A percentile compares a stretch with the other conserved stretches of the same genome.
Conservation (phyloP, 2,329 filamentous ascomycete species). For the Lecanicillium sp. region DNA sequence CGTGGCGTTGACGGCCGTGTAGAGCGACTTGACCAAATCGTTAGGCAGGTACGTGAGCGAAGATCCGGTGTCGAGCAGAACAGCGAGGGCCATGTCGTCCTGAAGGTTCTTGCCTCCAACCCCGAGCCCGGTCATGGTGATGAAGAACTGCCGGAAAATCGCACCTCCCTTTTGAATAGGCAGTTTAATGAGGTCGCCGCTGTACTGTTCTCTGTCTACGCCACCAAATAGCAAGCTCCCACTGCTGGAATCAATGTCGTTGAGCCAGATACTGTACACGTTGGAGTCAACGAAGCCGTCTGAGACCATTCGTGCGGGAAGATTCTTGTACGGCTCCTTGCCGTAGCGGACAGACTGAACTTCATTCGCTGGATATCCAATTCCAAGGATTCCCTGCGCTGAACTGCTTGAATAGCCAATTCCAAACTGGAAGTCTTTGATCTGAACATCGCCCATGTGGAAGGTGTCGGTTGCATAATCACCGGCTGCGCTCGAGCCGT, state of each 20-base stretch:
- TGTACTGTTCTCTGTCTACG: conserved; percentile 59
- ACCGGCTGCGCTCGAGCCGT: conserved; percentile 68
- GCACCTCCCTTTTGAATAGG: conserved; percentile 53
- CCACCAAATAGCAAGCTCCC: conserved; percentile 71
- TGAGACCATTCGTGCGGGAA: conserved; percentile 57
- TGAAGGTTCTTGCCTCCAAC: conserved; percentile 35
- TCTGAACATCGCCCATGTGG: conserved; percentile 43
- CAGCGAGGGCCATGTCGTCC: conserved; percentile 46
- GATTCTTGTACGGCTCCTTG: conserved; percentile 53
- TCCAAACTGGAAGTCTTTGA: conserved; percentile 61
- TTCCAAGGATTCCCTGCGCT: conserved; percentile 70
- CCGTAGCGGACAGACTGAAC: conserved; percentile 56
- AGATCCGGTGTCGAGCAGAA: conserved; percentile 65
- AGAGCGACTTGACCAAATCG: conserved; percentile 45
- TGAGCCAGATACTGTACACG: conserved; percentile 69
- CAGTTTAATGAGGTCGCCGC: conserved; percentile 55
- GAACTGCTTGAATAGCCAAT: conserved; percentile 58
- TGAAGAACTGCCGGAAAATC: conserved; percentile 54
- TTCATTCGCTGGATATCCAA: conserved; percentile 77
- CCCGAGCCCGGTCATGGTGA: conserved; percentile 57
- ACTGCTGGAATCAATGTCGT: conserved; percentile 57
- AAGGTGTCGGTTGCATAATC: conserved; percentile 76
- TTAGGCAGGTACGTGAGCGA: conserved; percentile 61
- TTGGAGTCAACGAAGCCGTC: conserved; percentile 55
- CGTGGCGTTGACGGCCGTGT: conserved; percentile 48